Evolutionary conservation across 129 eudicot genomes (phyloP).

Genomic region (carrot (Daucus carota)): DH1_v3.0 NC_030382.2:33717001-33717500

Average conservation of each 20-base stretch:
- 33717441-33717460: not conserved
- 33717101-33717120: conserved; percentile 98
- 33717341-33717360: conserved; percentile 45
- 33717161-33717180: conserved; percentile 92
- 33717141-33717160: conserved; percentile 99
- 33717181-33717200: conserved; percentile 62
- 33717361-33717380: too few relatives aligned
- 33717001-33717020: conserved; percentile 83
- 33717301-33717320: conserved; percentile 60
- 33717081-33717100: conserved; percentile 86
- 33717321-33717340: conserved; percentile 97
- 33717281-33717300: conserved; percentile 78
- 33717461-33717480: not conserved
- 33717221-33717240: conserved; percentile 90
- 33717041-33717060: conserved; percentile 78
- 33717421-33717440: not conserved
- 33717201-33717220: conserved; percentile 29
- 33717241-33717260: conserved; percentile 85
- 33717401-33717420: not conserved
- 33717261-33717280: conserved; percentile 91
- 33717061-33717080: conserved; percentile 79
- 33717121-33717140: conserved; percentile 85
- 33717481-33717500: not conserved
- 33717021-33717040: conserved; percentile 82
- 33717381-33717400: not conserved